Conservation (phyloP, 768 basidiomycete species). For the Leccinum longicurvipes region DNA sequence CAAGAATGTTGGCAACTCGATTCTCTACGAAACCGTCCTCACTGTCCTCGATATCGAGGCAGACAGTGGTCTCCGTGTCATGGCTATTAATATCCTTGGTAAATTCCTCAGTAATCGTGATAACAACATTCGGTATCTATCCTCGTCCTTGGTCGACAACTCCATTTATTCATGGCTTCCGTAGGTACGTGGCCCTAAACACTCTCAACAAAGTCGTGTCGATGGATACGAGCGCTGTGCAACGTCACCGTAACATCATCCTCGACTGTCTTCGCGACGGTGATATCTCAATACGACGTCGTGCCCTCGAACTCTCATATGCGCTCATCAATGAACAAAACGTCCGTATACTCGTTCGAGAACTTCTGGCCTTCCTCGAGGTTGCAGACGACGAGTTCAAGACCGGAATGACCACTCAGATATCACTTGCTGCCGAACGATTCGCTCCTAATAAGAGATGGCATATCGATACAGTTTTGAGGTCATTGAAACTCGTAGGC, state of each 20-base stretch:
- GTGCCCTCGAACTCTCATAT: constrained; percentile 95
- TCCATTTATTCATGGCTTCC: constrained; percentile 1
- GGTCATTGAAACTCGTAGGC: constrained; percentile 85
- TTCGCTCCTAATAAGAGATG: constrained; percentile 98
- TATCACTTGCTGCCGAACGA: constrained; percentile 90
- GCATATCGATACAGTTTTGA: constrained; percentile 97
- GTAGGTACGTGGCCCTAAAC: constrained; percentile 94
- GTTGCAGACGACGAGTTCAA: constrained; percentile 99
- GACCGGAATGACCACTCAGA: constrained; percentile 95
- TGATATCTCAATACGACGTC: constrained; percentile 95
- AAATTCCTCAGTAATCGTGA: constrained; percentile 97
- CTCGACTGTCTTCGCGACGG: constrained; percentile 99
- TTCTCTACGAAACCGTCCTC: constrained; percentile 95
- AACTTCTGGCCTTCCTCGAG: constrained; percentile 93
- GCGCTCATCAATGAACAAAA: constrained; percentile 95
- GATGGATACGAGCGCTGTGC: constrained; percentile 97
- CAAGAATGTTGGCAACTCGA: constrained; percentile 98
- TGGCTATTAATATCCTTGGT: constrained; percentile 99
- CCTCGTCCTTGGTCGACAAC: neutral
- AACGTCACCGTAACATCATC: constrained; percentile 96
- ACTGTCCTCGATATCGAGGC: constrained; percentile 97
- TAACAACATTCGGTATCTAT: constrained; percentile 90
- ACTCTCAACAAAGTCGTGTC: constrained; percentile 97
- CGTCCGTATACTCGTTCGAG: constrained; percentile 87
- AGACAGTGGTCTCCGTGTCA: constrained; percentile 90